phyloP scores from a whole-genome alignment of 2,329 filamentous ascomycete genomes.

The Microsporum audouinii region DNA sequence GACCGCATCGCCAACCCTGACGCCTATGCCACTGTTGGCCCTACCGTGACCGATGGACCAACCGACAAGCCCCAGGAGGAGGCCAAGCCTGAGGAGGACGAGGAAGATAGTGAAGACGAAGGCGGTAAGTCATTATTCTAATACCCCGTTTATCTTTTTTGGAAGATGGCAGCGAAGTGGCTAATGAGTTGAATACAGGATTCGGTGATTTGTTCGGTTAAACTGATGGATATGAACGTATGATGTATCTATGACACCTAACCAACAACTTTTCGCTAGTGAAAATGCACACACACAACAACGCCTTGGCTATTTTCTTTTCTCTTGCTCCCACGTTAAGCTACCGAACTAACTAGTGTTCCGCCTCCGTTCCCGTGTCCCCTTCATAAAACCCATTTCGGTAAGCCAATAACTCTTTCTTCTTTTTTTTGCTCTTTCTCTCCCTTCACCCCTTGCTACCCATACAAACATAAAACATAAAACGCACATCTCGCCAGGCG shows the following conservation, averaged over 20 bases:
- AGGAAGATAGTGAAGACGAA: constrained; percentile 52
- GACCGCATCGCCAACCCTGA: constrained; percentile 99
- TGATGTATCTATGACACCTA: constrained; percentile 26
- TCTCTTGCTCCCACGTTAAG: constrained; percentile 24
- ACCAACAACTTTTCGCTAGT: neutral
- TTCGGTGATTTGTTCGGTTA: constrained; percentile 74
- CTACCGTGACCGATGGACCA: constrained; percentile 48
- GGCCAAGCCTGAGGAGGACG: constrained; percentile 55
- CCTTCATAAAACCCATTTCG: neutral
- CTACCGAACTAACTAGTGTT: neutral
- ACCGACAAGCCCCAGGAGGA: constrained; percentile 45
- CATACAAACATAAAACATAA: neutral
- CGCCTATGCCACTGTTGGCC: constrained; percentile 76
- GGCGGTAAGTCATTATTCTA: constrained; percentile 28
- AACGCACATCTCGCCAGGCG: constrained; percentile 19
- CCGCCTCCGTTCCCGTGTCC: neutral
- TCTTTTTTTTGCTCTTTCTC: constrained; percentile 22
- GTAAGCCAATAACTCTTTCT: neutral
- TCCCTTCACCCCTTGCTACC: constrained; percentile 12
- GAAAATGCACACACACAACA: constrained; percentile 12
- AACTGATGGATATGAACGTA: constrained; percentile 22
- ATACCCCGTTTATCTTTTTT: neutral
- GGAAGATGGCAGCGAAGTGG: neutral
- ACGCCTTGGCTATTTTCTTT: constrained; percentile 17
- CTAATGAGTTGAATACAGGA: constrained; percentile 32